Evolutionary conservation across 176 grass and related monocot species (phyloP).

Genomic region (Carex scoparia): DNA sequence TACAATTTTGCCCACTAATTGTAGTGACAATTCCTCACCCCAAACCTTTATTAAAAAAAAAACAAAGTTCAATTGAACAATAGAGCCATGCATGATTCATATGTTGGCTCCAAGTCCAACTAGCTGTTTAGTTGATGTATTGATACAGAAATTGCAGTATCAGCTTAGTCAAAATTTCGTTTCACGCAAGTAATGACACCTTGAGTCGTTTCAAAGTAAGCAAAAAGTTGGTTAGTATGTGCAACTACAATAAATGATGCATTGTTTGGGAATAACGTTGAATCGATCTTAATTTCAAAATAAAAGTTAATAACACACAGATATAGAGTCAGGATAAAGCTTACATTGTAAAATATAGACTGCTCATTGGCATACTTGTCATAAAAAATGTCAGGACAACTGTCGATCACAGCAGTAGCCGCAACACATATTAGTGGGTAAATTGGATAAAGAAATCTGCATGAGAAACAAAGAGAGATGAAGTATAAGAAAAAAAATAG

Average conservation of each 20-base stretch:
- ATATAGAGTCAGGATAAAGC: not conserved
- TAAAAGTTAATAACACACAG: not conserved
- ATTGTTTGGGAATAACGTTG: not conserved
- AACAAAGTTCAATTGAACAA: not conserved
- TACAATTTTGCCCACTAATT: not conserved
- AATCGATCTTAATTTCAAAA: not conserved
- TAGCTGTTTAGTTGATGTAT: not conserved
- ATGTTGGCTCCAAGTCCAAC: not conserved
- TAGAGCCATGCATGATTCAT: not conserved
- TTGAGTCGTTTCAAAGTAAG: not conserved
- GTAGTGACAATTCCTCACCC: not conserved
- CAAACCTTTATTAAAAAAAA: not conserved
- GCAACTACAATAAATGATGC: not conserved
- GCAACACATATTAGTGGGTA: constrained; percentile 95
- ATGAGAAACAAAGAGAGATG: constrained; percentile 5
- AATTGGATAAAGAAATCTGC: constrained; percentile 98
- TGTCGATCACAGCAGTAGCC: constrained; percentile 78
- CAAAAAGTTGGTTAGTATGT: not conserved
- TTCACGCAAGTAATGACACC: not conserved
- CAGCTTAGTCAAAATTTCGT: not conserved
- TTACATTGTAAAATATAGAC: constrained; percentile 63
- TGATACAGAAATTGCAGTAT: not conserved
- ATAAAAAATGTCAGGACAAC: constrained; percentile 75
- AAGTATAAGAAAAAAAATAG: not conserved
- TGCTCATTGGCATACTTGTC: constrained; percentile 77